Evolutionary conservation across 192 early-diverging fungal species (phyloP), one percentile per base, ranked within the genome.

Genomic region (Dimargaris xerosporica): DNA sequence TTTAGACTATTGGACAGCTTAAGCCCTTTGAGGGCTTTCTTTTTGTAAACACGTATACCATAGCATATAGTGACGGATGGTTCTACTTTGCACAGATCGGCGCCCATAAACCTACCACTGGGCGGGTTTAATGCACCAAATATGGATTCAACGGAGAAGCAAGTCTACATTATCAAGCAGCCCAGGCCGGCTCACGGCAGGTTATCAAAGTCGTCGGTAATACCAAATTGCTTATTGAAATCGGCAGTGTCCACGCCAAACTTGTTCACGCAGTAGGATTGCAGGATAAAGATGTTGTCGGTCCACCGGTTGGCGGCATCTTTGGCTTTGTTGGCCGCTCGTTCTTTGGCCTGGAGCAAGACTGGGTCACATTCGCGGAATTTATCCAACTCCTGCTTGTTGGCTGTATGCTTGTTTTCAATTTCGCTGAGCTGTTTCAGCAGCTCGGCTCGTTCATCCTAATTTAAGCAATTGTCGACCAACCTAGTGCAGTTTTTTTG

Each of bases 291-390:
- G 19, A 91, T 82, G 54, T 94, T 91, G 30, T 91, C 89, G 73
- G 56, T 93, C 90, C 90, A 93, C 13, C 87, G 77, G 68, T 93
- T 93, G 11, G 83, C 87, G 4, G 85, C 85, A 31, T 84, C 84
- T 41, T 80, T 80, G 15, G 89, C 86, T 5, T 70, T 47, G 53
- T 68, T 30, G 0, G 79, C 72, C 5, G 79, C 81, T 55, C 76
- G 80, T 47, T 81, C 85, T 72, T 86, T 87, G 23, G 75, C 78
- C 45, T 76, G 73, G 39, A 91, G 69, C 41, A 87, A n/a, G 2
- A 64, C 75, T 0, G 91, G 90, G 67, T 94, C 91, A 63, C 80
- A 83, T 64, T 91, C 90, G 26, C 74, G 70, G 69, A 85, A 91
- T 65, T 77, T 61, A 29, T 73, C 67, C 41, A 94, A 69, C 69